Conservation (phyloP, 2,329 filamentous ascomycete genomes). For the Phaeophleospora eucalypticola region DNA sequence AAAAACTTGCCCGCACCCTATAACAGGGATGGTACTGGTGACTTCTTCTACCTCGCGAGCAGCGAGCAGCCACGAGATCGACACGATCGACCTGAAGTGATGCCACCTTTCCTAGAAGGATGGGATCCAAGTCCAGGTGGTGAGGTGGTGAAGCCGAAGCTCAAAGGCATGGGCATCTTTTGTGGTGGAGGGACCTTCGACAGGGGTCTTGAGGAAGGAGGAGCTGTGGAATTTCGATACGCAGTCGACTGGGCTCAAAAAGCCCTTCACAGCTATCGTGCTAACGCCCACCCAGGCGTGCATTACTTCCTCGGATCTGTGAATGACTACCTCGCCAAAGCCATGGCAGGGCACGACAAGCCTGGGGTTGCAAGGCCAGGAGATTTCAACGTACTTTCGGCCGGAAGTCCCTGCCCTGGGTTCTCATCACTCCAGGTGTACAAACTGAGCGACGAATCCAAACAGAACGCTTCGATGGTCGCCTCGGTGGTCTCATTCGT, state of each 20-base stretch:
- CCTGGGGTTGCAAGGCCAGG: conserved; percentile 55
- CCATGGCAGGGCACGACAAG: conserved; percentile 47
- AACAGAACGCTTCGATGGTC: conserved; percentile 71
- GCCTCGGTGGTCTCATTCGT: conserved; percentile 71
- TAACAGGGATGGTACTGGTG: conserved; percentile 59
- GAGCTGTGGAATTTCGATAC: conserved; percentile 60
- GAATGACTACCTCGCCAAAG: conserved; percentile 59
- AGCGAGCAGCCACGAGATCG: background rate
- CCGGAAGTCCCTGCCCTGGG: conserved; percentile 72
- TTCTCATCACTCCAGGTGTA: conserved; percentile 63
- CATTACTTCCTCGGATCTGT: conserved; percentile 67
- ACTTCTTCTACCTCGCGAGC: conserved; percentile 52
- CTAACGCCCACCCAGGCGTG: conserved; percentile 53
- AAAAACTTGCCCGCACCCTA: conserved; percentile 60
- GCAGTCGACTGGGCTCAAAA: conserved; percentile 62
- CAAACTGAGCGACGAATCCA: conserved; percentile 52
- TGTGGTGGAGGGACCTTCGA: conserved; percentile 76
- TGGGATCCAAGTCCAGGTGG: conserved; percentile 33
- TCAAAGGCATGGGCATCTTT: conserved; percentile 64
- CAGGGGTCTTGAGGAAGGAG: conserved; percentile 68
- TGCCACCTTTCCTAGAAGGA: conserved; percentile 31
- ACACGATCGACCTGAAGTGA: conserved; percentile 1
- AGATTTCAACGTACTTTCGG: conserved; percentile 64
- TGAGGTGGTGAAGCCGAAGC: conserved; percentile 3
- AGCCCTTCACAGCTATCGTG: conserved; percentile 70